A percentile compares a stretch with the other conserved stretches of the same genome.
phyloP scores from a whole-genome alignment of 208 protist genomes.

The Leptomonas pyrrhocoris region DNA sequence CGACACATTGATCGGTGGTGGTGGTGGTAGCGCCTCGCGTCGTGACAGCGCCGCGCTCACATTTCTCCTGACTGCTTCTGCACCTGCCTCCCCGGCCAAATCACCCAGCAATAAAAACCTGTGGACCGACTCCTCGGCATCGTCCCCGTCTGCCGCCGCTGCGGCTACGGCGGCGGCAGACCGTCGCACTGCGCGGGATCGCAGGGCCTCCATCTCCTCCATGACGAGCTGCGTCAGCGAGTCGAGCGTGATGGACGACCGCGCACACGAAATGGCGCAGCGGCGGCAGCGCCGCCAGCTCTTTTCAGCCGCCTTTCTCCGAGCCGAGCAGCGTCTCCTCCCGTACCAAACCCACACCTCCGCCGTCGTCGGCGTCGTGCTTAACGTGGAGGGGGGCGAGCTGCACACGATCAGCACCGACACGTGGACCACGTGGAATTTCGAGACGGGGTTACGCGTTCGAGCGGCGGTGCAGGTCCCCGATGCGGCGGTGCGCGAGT shows the following conservation, averaged over 20 bases:
- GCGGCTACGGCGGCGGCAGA: too few species aligned
- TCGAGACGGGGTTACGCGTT: constrained; percentile 46
- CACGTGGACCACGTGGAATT: constrained; percentile 68
- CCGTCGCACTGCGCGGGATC: not conserved
- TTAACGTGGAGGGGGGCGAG: constrained; percentile 35
- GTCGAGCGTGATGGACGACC: constrained; percentile 2
- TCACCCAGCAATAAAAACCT: not conserved
- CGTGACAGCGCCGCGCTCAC: not conserved
- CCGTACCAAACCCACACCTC: constrained; percentile 48
- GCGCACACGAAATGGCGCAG: not conserved
- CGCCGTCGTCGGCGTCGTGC: constrained; percentile 45
- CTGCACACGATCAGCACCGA: constrained; percentile 76
- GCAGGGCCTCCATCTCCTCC: not conserved
- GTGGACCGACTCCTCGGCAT: not conserved
- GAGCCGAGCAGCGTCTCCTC: constrained; percentile 36
- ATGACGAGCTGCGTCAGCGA: constrained; percentile 1
- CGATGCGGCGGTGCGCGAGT: constrained; percentile 42
- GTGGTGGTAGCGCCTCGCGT: not conserved
- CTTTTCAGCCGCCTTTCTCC: constrained; percentile 12
- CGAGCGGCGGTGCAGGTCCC: constrained; percentile 43
- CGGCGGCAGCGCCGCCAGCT: constrained; percentile 20
- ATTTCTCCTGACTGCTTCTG: not conserved
- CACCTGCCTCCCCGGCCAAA: not conserved
- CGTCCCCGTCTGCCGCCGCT: not conserved
- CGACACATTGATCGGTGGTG: not conserved